phyloP scores from a whole-genome alignment of 179 eudicot genomes.

The Heliamphora pulchella region DNA sequence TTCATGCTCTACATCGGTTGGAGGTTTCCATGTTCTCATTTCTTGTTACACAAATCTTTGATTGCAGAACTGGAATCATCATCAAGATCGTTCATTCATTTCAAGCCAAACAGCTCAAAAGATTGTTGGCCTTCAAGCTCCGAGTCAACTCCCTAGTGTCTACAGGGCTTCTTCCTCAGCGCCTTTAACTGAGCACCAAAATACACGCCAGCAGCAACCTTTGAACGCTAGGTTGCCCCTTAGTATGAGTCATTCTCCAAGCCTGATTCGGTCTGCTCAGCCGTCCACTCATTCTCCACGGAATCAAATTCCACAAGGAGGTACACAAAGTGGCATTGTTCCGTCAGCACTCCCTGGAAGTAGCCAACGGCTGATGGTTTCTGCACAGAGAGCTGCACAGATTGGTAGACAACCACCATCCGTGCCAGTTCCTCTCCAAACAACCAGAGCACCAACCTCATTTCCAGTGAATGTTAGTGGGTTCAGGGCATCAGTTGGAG shows the following conservation, averaged over 20 bases:
- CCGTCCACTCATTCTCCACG: slow-evolving; percentile 19
- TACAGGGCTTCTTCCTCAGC: slow-evolving; percentile 22
- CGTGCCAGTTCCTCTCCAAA: slow-evolving; percentile 25
- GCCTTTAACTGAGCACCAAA: slow-evolving; percentile 17
- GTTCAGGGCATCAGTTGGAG: slow-evolving; percentile 11
- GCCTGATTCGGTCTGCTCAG: slow-evolving; percentile 26
- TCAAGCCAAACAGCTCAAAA: slow-evolving; percentile 27
- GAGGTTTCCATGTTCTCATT: background rate
- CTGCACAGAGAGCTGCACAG: slow-evolving; percentile 29
- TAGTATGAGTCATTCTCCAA: slow-evolving; percentile 38
- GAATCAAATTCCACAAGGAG: slow-evolving; percentile 30
- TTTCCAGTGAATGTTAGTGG: slow-evolving; percentile 19
- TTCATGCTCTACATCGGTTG: background rate
- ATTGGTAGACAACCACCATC: slow-evolving; percentile 20
- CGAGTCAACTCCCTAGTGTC: slow-evolving; percentile 24
- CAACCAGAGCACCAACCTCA: slow-evolving; percentile 27
- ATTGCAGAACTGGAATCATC: slow-evolving; percentile 27
- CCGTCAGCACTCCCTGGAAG: slow-evolving; percentile 12
- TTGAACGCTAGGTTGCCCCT: slow-evolving; percentile 32
- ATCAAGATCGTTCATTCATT: slow-evolving; percentile 1
- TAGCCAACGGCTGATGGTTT: slow-evolving; percentile 20
- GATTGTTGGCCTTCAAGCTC: slow-evolving; percentile 26
- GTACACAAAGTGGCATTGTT: slow-evolving; percentile 11
- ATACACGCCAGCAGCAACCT: slow-evolving; percentile 26
- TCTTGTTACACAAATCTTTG: background rate